These are phyloP conservation scores for Arabidopsis arenosa DNA, from an alignment of 345 rosid species.

Conservation along the genomic window DNA sequence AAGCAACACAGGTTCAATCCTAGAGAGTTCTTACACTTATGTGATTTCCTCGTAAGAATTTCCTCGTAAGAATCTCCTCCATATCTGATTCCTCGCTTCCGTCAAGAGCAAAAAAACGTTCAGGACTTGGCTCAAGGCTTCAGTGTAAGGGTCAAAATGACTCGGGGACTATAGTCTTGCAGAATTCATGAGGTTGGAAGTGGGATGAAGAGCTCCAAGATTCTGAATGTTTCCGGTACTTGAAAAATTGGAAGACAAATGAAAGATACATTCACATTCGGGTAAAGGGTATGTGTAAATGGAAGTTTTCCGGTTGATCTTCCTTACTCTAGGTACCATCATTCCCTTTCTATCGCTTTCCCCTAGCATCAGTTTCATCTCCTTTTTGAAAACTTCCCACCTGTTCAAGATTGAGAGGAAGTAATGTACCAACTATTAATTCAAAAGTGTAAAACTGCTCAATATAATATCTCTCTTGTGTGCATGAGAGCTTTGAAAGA, in stretches of 20 bases:
- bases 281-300: slow-evolving; percentile 87
- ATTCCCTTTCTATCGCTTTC: slow-evolving; percentile 89
- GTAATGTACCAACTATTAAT: neutral
- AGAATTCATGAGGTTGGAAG: slow-evolving; percentile 33
- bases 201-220: slow-evolving; percentile 44
- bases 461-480: neutral
- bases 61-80: slow-evolving; percentile 22
- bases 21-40: slow-evolving; percentile 26
- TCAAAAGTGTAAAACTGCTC: neutral
- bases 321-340: slow-evolving; percentile 77
- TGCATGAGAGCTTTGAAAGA: neutral
- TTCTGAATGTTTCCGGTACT: slow-evolving; percentile 41
- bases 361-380: slow-evolving; percentile 69
- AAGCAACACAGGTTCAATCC: slow-evolving; percentile 26
- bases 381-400: slow-evolving; percentile 73
- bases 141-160: slow-evolving; percentile 31
- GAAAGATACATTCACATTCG: slow-evolving; percentile 78
- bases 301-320: slow-evolving; percentile 86
- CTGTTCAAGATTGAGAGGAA: slow-evolving; percentile 51
- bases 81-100: slow-evolving; percentile 20
- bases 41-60: slow-evolving; percentile 4
- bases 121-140: slow-evolving; percentile 22
- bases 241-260: slow-evolving; percentile 54
- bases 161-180: slow-evolving; percentile 18
- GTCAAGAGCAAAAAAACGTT: slow-evolving; percentile 24